Base-by-base conservation (phyloP, 495 filamentous ascomycete genomes). In the Bombardia bombarda region DNA sequence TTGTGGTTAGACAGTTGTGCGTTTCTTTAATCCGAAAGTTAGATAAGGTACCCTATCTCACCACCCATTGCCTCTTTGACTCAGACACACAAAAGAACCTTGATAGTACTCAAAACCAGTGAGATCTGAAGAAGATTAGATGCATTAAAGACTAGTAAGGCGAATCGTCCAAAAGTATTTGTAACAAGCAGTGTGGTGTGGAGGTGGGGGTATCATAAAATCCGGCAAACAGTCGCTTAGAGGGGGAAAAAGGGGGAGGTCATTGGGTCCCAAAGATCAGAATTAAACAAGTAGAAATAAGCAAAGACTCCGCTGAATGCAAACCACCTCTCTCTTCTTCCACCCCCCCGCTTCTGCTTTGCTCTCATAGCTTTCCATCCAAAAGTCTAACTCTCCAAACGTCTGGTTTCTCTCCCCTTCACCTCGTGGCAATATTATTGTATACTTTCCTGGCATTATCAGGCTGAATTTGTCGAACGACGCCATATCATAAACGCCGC, bases 401-500 rank as follows among this genome's bases (percentile, higher is more conserved):
- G n/a, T n/a, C n/a, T n/a, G n/a, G n/a, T n/a, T n/a, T n/a, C n/a
- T n/a, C n/a, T n/a, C n/a, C n/a, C n/a, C n/a, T n/a, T n/a, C n/a
- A n/a, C n/a, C n/a, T n/a, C n/a, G n/a, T n/a, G n/a, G n/a, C n/a
- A n/a, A 7, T 28, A 28, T 10, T 10, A 28, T 3, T 28, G 9
- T 10, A 28, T 10, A 3, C 9, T 5, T 26, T 28, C 9, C 2
- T 28, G 13, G 26, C 9, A 28, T 23, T 7, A 21, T 49, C 42
- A 57, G 17, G 38, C 23, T 3, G 52, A 46, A 30, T 45, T 61
- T 2, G 70, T 71, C 19, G 72, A 74, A 38, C 74, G 56, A 48
- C 67, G 61, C 72, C 72, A 78, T 13, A 78, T 89, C 71, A 87
- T 83, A 19, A 84, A 80, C 3, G 83, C 82, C 6, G 86, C 87